phyloP scores from a whole-genome alignment of 495 filamentous ascomycete species.

The Thozetella sp. region DNA sequence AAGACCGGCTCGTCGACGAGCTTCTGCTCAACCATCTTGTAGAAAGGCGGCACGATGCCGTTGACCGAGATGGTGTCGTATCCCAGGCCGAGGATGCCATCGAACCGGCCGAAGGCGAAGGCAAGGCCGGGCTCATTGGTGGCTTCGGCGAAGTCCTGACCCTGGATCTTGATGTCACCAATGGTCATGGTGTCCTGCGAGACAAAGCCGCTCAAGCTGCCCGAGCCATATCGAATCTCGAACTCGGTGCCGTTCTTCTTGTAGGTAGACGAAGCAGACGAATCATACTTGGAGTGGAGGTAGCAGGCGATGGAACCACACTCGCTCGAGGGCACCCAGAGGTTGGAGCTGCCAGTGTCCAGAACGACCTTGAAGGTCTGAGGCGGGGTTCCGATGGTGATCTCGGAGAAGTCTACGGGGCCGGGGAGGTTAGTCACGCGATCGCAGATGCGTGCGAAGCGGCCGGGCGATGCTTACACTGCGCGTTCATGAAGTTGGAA shows the following conservation, averaged over 20 bases:
- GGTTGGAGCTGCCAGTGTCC: slow-evolving; percentile 98
- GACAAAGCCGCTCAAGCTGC: slow-evolving; percentile 90
- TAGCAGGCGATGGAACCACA: slow-evolving; percentile 98
- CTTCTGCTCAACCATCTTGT: slow-evolving; percentile 89
- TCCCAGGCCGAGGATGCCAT: slow-evolving; percentile 95
- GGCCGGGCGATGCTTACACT: slow-evolving; percentile 67
- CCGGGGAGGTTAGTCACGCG: slow-evolving; percentile 2
- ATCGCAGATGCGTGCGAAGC: not conserved
- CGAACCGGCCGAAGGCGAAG: slow-evolving; percentile 97
- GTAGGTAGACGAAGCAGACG: slow-evolving; percentile 86
- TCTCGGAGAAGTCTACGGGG: slow-evolving; percentile 88
- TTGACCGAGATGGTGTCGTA: slow-evolving; percentile 97
- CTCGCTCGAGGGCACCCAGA: slow-evolving; percentile 92
- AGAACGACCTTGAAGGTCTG: slow-evolving; percentile 98
- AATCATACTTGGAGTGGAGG: slow-evolving; percentile 95
- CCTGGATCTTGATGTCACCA: slow-evolving; percentile 83
- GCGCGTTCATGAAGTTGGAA: slow-evolving; percentile 97
- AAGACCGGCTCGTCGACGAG: slow-evolving; percentile 92
- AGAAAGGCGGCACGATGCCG: slow-evolving; percentile 91
- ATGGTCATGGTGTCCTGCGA: slow-evolving; percentile 85
- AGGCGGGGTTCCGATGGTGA: slow-evolving; percentile 86
- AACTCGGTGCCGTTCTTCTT: slow-evolving; percentile 91
- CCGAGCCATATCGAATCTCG: slow-evolving; percentile 95
- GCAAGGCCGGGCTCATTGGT: slow-evolving; percentile 92
- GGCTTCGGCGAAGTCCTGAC: slow-evolving; percentile 94